Conservation (phyloP, 106 monocot species). For the Allium sativum region DNA sequence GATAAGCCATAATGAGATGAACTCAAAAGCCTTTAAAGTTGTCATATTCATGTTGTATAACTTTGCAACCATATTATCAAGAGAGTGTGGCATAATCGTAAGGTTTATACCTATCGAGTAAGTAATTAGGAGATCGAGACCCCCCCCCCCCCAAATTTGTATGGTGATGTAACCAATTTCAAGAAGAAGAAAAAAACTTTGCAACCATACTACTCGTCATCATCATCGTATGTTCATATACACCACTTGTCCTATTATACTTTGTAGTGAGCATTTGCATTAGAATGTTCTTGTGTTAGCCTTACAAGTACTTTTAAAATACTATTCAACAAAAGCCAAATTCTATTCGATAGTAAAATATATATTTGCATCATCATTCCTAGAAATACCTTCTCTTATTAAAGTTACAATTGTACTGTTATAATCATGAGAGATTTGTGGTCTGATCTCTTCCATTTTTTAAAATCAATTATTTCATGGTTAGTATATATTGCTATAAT, state of each 20-base stretch:
- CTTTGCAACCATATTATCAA: background rate
- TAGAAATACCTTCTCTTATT: background rate
- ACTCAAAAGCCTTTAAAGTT: conserved; percentile 11
- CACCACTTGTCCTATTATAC: background rate
- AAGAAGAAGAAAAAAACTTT: too few relatives aligned
- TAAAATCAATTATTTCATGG: background rate
- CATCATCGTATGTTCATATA: background rate
- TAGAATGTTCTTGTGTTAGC: background rate
- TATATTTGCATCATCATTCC: background rate
- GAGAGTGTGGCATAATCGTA: too few relatives aligned
- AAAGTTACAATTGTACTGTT: background rate
- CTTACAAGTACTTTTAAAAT: background rate
- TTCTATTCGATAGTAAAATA: background rate
- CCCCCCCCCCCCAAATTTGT: too few relatives aligned
- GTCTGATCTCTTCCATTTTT: background rate
- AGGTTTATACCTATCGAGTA: too few relatives aligned
- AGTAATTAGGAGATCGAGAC: too few relatives aligned
- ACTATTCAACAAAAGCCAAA: background rate
- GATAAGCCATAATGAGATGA: conserved; percentile 9
- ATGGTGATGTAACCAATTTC: too few relatives aligned
- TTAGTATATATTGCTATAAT: background rate
- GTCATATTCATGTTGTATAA: background rate
- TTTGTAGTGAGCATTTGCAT: background rate
- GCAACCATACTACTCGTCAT: conserved; percentile 2
- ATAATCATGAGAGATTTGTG: background rate